Evolutionary conservation across 768 basidiomycete species (phyloP).

Genomic region (Boletus huronensis): DNA sequence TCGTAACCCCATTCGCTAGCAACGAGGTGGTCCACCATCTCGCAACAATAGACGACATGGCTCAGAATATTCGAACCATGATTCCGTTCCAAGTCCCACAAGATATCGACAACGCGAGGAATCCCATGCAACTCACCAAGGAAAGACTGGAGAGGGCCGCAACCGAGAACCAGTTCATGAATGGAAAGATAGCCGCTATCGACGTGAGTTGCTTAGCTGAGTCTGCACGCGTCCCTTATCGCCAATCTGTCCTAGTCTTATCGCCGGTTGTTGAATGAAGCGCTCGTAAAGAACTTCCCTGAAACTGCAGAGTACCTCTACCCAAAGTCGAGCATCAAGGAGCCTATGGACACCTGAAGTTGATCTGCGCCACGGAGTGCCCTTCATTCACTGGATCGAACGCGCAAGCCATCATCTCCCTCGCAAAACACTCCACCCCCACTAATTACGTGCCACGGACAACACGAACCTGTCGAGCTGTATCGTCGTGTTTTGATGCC

Average conservation of each 20-base stretch:
- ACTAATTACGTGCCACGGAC: constrained; percentile 6
- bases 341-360: constrained; percentile 10
- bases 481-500: neutral
- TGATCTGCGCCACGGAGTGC: neutral
- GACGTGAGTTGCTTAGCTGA: constrained; percentile 43
- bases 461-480: neutral
- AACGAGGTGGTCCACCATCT: constrained; percentile 75
- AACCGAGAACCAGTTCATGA: constrained; percentile 90
- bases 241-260: constrained; percentile 51
- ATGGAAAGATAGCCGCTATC: constrained; percentile 80
- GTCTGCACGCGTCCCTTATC: constrained; percentile 1
- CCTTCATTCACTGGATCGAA: constrained; percentile 1
- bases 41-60: constrained; percentile 62
- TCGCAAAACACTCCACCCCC: neutral
- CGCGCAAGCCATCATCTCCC: neutral
- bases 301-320: constrained; percentile 38
- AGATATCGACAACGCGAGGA: constrained; percentile 77
- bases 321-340: constrained; percentile 10
- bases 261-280: constrained; percentile 61
- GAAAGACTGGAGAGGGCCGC: constrained; percentile 80
- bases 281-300: constrained; percentile 68
- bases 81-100: constrained; percentile 72
- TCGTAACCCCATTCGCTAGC: constrained; percentile 36
- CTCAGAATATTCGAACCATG: constrained; percentile 56
- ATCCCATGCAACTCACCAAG: constrained; percentile 78